phyloP scores from a whole-genome alignment of 192 early-diverging fungal species.

The Phlyctochytrium bullatum region DNA sequence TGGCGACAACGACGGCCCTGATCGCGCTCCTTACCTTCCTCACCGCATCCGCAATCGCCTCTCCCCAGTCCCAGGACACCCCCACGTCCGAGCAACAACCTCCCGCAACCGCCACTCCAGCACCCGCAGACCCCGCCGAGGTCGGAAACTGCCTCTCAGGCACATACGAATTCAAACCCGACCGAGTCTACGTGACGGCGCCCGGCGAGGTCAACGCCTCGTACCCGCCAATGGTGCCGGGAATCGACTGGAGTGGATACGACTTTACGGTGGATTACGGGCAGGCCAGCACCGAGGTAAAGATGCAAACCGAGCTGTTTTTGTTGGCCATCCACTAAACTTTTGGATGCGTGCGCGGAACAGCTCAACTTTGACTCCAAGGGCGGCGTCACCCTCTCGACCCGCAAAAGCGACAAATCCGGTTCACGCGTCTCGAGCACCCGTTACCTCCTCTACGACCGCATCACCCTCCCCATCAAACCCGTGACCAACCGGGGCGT shows the following conservation, averaged over 20 bases:
- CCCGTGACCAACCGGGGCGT: constrained; percentile 16
- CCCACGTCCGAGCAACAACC: too few species aligned
- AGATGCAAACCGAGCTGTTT: too few species aligned
- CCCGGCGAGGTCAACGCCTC: not conserved
- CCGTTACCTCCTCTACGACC: constrained; percentile 29
- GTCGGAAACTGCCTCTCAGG: constrained; percentile 4
- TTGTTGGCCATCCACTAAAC: too few species aligned
- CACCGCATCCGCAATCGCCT: too few species aligned
- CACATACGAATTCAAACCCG: not conserved
- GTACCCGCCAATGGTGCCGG: not conserved
- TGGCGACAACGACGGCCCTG: too few species aligned
- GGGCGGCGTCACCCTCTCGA: too few species aligned
- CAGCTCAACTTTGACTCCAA: too few species aligned
- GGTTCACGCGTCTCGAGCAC: constrained; percentile 21
- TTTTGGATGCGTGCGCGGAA: too few species aligned
- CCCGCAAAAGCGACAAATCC: too few species aligned
- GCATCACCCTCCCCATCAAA: constrained; percentile 15
- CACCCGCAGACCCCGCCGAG: not conserved
- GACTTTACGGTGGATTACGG: not conserved
- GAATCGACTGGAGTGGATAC: not conserved
- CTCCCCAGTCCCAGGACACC: too few species aligned
- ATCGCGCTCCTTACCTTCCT: too few species aligned
- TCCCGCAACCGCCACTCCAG: too few species aligned
- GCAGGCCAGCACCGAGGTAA: not conserved
- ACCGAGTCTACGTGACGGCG: not conserved